Evolutionary conservation across 164 flowering plant species (phyloP), one percentile per base, ranked within the genome.

Genomic region (Cinnamomum chago): DNA sequence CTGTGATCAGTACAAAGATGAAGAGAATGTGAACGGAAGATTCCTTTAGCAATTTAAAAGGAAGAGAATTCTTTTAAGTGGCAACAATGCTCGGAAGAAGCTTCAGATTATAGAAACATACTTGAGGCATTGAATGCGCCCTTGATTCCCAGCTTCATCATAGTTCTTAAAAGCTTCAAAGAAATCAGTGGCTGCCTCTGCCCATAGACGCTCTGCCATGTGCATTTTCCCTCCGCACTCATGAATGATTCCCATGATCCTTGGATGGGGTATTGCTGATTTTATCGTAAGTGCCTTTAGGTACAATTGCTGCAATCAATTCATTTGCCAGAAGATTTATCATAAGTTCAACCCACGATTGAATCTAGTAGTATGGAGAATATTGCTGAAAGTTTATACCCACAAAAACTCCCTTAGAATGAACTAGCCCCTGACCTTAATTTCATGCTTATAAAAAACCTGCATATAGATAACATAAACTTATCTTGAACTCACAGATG

Each of bases 211-310:
- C 83, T 96, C 99, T 51, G 97, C 97, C 99, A 96, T 96, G 79
- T 96, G 93, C 99, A 96, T 96, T 82, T 96, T 96, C 22, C 99
- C 99, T 64, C 99, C 99, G 86, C 98, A 96, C 79, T 96, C 99
- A 77, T 89, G 97, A 81, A 96, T 96, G 65, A 96, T 96, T 10
- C 99, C 99, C 98, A 96, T 94, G 50, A 96, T 96, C 81, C 99
- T 85, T 40, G 99, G 99, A 88, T 96, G 99, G 5, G 98, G 98
- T 74, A 96, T 96, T 47, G 98, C 99, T 72, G 99, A 96, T 77
- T 96, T 96, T 79, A 96, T 90, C 65, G 98, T 82, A 58, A 96
- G 90, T 68, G 98, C 99, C 80, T 91, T 94, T 81, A 84, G 94
- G 84, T 96, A 96, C 60, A 96, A 82, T 92, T 96, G 97, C 99